A percentile compares a stretch with the other conserved stretches of the same genome.
Conservation (phyloP, 1,284 basidiomycete genomes). For the Puccinia novopanici region DNA sequence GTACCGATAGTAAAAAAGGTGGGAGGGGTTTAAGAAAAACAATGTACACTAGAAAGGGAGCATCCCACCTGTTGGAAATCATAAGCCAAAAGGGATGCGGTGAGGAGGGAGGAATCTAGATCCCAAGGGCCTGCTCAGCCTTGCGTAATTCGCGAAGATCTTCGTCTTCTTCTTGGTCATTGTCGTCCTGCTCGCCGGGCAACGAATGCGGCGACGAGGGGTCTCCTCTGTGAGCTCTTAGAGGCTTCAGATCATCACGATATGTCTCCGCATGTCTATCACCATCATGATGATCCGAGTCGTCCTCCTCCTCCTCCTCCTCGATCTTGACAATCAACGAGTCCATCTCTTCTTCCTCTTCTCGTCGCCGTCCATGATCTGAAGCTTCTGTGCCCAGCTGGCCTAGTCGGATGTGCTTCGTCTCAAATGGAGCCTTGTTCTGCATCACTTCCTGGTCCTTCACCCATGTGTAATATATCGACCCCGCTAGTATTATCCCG, state of each 20-base stretch:
- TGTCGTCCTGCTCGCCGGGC: background rate
- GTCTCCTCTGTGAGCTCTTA: too few species aligned
- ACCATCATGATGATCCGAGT: background rate
- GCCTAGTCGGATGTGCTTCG: conserved; percentile 29
- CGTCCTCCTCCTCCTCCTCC: background rate
- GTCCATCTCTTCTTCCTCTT: background rate
- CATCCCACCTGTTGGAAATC: background rate
- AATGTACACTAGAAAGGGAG: too few species aligned
- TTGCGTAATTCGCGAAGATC: conserved; percentile 1
- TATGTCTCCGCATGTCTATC: background rate
- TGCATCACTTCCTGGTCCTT: conserved; percentile 69
- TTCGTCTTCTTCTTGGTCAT: conserved; percentile 2
- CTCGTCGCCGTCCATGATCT: background rate
- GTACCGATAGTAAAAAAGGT: too few species aligned
- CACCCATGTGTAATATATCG: conserved; percentile 80
- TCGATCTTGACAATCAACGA: background rate
- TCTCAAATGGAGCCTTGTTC: conserved; percentile 9
- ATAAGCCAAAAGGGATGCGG: background rate
- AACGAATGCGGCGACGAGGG: too few species aligned
- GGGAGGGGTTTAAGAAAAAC: too few species aligned
- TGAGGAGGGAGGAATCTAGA: background rate
- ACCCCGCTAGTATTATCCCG: conserved; percentile 74
- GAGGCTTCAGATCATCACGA: background rate
- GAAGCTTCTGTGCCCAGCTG: background rate
- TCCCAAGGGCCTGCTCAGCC: conserved; percentile 1